Evolutionary conservation across 805 yeast species (phyloP), one percentile per base, ranked within the genome.

Genomic region (Torulaspora franciscae): DNA sequence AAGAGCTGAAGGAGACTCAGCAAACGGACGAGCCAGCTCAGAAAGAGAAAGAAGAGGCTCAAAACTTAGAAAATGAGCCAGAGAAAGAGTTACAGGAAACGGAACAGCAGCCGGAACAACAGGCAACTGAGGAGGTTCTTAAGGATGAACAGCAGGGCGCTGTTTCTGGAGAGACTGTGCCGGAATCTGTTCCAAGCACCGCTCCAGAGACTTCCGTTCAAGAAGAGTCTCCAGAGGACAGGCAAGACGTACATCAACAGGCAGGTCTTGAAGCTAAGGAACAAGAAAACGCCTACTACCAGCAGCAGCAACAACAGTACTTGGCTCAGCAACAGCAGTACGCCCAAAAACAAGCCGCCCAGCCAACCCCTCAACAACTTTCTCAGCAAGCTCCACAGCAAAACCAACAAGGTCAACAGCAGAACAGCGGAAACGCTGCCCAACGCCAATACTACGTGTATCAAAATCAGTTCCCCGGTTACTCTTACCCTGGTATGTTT

Each of bases 401-500:
- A 36, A 53, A 48, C 36, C 62, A 55, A 33, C 57, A 52, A 33
- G 52, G 50, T 17, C 67, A 59, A 43, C 50, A 64, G 39, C 66
- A 59, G 42, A 54, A 54, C n/a, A 56, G 58, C 39, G 60, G 61
- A 13, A 56, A 55, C 14, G 59, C 58, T 40, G 61, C 62, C 28
- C 64, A 58, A 43, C 67, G 61, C 42, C 68, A 64, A 50, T 64
- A 63, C 44, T 64, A 62, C 47, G 61, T 62, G 66, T 63, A 64
- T 43, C 68, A 64, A 50, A 59, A 59, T 43, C 68, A 64, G 48
- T 64, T 61, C 51, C 67, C 67, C 37, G 68, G 67, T 33, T 64
- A 62, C 47, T 58, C 64, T 29, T 63, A 64, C 46, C 68, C 68
- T 34, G 67, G 65, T 34, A 61, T 63, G 64, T 64, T 56, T 40